Conservation (phyloP, 371 early-diverging fungal species). For the Saksenaea vasiformis region DNA sequence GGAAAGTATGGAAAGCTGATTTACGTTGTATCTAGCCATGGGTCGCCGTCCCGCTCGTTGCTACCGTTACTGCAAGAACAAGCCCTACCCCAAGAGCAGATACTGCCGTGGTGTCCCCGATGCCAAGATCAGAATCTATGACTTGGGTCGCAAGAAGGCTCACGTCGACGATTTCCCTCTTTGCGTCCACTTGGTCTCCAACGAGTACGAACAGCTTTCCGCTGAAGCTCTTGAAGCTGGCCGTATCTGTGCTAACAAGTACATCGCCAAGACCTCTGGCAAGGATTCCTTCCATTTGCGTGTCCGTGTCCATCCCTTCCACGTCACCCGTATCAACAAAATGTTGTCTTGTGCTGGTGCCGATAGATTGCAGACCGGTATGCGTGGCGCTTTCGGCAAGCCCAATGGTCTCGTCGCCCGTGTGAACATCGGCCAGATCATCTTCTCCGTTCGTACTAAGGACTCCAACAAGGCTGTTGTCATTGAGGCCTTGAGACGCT, state of each 20-base stretch:
- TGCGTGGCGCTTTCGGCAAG: constrained; percentile 99
- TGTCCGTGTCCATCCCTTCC: constrained; percentile 99
- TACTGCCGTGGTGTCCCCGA: constrained; percentile 99
- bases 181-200: constrained; percentile 96
- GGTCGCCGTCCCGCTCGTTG: constrained; percentile 99
- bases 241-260: constrained; percentile 99
- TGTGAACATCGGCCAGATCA: constrained; percentile 99
- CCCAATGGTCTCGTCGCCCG: constrained; percentile 99
- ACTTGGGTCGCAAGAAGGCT: constrained; percentile 99
- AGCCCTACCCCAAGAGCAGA: constrained; percentile 99
- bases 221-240: constrained; percentile 99
- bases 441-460: constrained; percentile 99
- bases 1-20: background rate
- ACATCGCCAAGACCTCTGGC: constrained; percentile 98
- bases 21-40: constrained; percentile 57
- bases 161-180: constrained; percentile 98
- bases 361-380: constrained; percentile 99
- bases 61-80: constrained; percentile 99
- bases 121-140: constrained; percentile 99
- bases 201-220: constrained; percentile 99
- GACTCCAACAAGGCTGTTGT: constrained; percentile 94
- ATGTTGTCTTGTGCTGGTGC: constrained; percentile 99
- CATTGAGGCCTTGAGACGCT: constrained; percentile 98
- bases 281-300: constrained; percentile 99
- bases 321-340: constrained; percentile 99